Evolutionary conservation across 108 stramenopile species (phyloP), one percentile per base, ranked within the genome.

Genomic region (Cyclotella cryptica): DNA sequence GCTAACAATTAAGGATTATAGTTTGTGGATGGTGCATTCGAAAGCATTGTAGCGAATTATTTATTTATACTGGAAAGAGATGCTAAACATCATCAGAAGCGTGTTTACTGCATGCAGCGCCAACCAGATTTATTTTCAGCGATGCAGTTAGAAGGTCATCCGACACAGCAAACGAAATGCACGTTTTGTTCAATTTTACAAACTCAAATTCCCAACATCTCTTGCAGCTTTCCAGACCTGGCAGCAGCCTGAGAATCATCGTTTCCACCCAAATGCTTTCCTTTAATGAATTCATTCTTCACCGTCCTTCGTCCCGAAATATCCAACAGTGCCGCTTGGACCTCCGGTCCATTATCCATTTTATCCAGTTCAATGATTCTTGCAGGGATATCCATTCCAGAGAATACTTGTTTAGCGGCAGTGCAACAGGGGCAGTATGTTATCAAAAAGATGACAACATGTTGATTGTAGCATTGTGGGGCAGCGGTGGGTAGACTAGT

Each of bases 191-290:
- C 27, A n/a, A 67, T 26, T 7, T 10, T 15, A 46, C 45, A 46
- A 12, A 49, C 22, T 27, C 26, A 76, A 17, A 57, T 61, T 22
- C 45, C 35, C 58, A 95, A 70, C 90, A 95, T 80, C 65, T 92
- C 82, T 74, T 88, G 53, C 47, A 95, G 63, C 54, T 92, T 84
- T 71, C 94, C 94, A 45, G 67, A 69, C 18, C 66, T 74, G 12
- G 81, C 84, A 11, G 88, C 87, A 11, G 87, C 87, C 75, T 92
- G 94, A 9, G 89, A 85, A 57, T 87, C 89, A 75, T 89, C 89
- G 66, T 91, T 92, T 47, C 95, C 95, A 55, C 95, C 95, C 46
- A 96, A 68, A 69, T 87, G 86, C 53, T 87, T 82, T 19, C 88
- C 88, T 61, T 85, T 85, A 58, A 88, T 83, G 60, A 88, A 88